Evolutionary conservation across 192 early-diverging fungal species (phyloP).

Genomic region (Linnemannia hyalina): DNA sequence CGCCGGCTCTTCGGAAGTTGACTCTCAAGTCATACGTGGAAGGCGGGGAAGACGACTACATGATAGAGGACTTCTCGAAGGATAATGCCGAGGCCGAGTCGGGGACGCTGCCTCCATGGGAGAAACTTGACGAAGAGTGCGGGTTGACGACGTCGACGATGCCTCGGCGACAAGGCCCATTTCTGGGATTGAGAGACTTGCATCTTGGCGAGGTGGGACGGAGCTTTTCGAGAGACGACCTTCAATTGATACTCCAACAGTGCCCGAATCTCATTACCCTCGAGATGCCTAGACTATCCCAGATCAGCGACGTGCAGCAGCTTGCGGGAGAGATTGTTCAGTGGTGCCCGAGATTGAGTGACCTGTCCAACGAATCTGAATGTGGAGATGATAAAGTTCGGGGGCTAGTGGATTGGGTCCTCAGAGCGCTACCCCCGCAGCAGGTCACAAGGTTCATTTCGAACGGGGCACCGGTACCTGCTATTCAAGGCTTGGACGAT

Average conservation of each 20-base stretch:
- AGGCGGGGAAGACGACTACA: no score
- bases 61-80: neutral
- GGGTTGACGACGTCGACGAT: no score
- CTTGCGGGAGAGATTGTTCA: neutral
- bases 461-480: neutral
- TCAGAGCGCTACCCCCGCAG: neutral
- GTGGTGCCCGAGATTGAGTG: neutral
- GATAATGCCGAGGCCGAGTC: neutral
- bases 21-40: no score
- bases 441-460: neutral
- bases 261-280: neutral
- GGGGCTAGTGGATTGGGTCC: no score
- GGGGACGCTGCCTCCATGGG: no score
- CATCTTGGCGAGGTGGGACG: neutral
- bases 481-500: neutral
- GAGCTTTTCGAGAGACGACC: neutral
- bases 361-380: neutral
- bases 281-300: neutral
- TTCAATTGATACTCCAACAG: neutral
- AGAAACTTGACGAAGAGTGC: no score
- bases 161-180: neutral
- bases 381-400: no score
- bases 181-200: neutral
- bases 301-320: neutral
- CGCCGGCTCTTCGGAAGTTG: no score